Conservation (phyloP, 495 filamentous ascomycete genomes). For the Tricharina praecox region DNA sequence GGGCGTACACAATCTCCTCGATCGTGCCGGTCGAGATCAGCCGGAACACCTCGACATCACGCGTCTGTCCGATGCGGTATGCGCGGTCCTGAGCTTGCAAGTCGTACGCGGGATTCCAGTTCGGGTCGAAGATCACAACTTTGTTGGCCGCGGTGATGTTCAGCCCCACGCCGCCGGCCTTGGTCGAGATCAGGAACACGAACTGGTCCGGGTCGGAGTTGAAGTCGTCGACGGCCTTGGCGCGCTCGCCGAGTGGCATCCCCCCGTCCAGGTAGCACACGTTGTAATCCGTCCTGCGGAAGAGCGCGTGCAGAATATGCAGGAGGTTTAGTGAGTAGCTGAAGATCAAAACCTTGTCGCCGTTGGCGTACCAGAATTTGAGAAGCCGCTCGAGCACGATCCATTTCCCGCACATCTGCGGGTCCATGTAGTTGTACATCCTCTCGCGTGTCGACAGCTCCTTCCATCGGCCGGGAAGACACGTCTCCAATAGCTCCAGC, state of each 20-base stretch:
- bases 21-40: constrained; percentile 87
- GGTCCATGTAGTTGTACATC: constrained; percentile 67
- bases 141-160: constrained; percentile 98
- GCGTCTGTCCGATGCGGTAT: constrained; percentile 82
- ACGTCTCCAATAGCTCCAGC: constrained; percentile 55
- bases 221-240: constrained; percentile 69
- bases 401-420: constrained; percentile 95
- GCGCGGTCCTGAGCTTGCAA: constrained; percentile 93
- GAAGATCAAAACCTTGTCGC: constrained; percentile 88
- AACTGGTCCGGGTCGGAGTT: constrained; percentile 79
- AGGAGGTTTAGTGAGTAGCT: constrained; percentile 74
- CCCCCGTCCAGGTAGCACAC: constrained; percentile 80
- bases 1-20: constrained; percentile 91
- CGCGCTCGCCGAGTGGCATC: constrained; percentile 71
- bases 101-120: constrained; percentile 88
- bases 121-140: constrained; percentile 91
- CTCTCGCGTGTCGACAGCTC: constrained; percentile 55
- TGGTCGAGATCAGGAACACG: constrained; percentile 89
- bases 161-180: constrained; percentile 62
- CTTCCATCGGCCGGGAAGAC: constrained; percentile 61
- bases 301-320: constrained; percentile 71
- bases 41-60: constrained; percentile 92
- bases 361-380: constrained; percentile 72
- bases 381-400: constrained; percentile 70
- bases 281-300: constrained; percentile 78